phyloP scores from a whole-genome alignment of 2,329 filamentous ascomycete species.

The Penicillium sp. region DNA sequence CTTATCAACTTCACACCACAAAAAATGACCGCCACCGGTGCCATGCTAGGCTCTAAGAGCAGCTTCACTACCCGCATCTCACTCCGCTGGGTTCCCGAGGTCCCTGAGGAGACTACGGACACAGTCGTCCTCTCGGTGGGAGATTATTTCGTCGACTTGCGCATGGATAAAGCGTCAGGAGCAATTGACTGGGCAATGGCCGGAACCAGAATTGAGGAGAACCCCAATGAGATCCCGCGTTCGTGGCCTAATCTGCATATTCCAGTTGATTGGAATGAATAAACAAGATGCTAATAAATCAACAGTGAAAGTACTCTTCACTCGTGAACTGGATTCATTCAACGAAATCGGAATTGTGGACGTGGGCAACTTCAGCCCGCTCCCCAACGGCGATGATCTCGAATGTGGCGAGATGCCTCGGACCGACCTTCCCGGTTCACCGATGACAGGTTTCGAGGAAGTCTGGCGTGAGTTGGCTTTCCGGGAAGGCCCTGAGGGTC shows the following conservation, averaged over 20 bases:
- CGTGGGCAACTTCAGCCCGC: constrained; percentile 35
- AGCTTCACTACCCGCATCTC: constrained; percentile 18
- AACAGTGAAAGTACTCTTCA: constrained; percentile 37
- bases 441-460: constrained; percentile 60
- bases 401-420: constrained; percentile 42
- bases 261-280: background rate
- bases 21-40: constrained; percentile 10
- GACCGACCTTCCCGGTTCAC: constrained; percentile 32
- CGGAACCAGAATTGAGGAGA: constrained; percentile 15
- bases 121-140: constrained; percentile 17
- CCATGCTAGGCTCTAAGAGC: constrained; percentile 13
- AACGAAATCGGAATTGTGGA: constrained; percentile 34
- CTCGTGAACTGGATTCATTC: constrained; percentile 40
- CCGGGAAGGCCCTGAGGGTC: constrained; percentile 27
- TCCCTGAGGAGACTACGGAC: constrained; percentile 14
- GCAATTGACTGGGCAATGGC: constrained; percentile 21
- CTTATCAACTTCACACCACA: background rate
- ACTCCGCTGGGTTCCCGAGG: constrained; percentile 17
- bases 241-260: background rate
- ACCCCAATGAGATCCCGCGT: constrained; percentile 9
- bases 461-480: constrained; percentile 57
- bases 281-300: background rate
- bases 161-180: constrained; percentile 17
- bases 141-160: constrained; percentile 15
- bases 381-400: constrained; percentile 43